phyloP scores from a whole-genome alignment of 306 rosid genomes.

The Alnus rubra region DNA sequence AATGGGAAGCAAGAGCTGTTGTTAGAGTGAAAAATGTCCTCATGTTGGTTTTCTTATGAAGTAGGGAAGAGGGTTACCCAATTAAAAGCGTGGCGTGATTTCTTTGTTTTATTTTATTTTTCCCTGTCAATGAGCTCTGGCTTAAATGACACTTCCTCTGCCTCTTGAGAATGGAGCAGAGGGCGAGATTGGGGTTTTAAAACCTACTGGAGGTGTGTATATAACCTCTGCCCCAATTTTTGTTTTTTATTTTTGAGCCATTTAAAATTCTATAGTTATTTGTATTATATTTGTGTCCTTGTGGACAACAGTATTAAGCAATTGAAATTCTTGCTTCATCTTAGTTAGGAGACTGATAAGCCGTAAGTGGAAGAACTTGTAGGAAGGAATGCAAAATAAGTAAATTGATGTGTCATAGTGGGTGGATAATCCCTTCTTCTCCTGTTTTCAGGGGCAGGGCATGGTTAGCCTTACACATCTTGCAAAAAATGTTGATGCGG shows the following conservation, averaged over 20 bases:
- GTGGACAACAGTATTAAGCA: background rate
- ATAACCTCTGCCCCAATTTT: background rate
- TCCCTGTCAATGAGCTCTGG: background rate
- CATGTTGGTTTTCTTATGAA: background rate
- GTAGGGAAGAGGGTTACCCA: background rate
- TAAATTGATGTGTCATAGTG: slow-evolving; percentile 5
- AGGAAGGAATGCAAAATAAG: background rate
- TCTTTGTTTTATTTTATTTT: no score
- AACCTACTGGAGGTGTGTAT: background rate
- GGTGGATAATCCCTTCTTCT: background rate
- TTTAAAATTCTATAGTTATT: no score
- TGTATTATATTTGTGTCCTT: no score
- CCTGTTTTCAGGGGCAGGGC: slow-evolving; percentile 74
- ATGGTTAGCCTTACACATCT: slow-evolving; percentile 66
- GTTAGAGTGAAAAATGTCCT: background rate
- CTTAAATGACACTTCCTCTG: background rate
- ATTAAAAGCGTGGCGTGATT: background rate
- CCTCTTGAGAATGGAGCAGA: background rate
- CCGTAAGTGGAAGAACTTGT: background rate
- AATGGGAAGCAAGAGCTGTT: background rate
- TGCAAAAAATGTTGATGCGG: slow-evolving; percentile 60
- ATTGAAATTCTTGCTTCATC: background rate
- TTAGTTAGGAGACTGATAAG: background rate
- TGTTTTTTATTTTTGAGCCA: no score
- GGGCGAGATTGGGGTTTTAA: background rate